A percentile compares a stretch with the other conserved stretches of the same genome.
These are phyloP conservation scores for Exophiala xenobiotica DNA, from an alignment of 2,329 filamentous ascomycete species.

Conservation along the genomic window DNA sequence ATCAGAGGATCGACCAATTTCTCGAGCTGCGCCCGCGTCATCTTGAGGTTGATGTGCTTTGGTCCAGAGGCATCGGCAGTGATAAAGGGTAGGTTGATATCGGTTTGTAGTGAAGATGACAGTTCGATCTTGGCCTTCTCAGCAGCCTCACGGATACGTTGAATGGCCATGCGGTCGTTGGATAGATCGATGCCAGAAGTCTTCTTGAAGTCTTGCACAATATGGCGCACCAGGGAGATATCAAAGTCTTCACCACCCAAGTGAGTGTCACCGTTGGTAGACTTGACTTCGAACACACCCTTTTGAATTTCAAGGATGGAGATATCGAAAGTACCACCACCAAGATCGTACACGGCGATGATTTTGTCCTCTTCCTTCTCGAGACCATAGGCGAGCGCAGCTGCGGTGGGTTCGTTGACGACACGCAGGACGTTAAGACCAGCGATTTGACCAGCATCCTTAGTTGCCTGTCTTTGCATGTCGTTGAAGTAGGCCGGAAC, in stretches of 20 bases:
- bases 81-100: slow-evolving; percentile 98
- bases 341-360: slow-evolving; percentile 95
- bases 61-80: slow-evolving; percentile 92
- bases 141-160: slow-evolving; percentile 96
- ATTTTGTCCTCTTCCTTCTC: slow-evolving; percentile 90
- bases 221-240: slow-evolving; percentile 87
- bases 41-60: slow-evolving; percentile 97
- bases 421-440: slow-evolving; percentile 96
- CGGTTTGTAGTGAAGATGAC: slow-evolving; percentile 90
- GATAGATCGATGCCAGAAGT: slow-evolving; percentile 88
- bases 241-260: slow-evolving; percentile 98
- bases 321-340: slow-evolving; percentile 99
- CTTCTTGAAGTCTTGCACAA: slow-evolving; percentile 95
- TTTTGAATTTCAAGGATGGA: slow-evolving; percentile 96
- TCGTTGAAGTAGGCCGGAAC: slow-evolving; percentile 99
- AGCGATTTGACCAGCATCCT: slow-evolving; percentile 95
- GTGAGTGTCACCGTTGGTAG: slow-evolving; percentile 97
- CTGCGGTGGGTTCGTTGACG: slow-evolving; percentile 96
- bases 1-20: slow-evolving; percentile 88
- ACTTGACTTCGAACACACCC: slow-evolving; percentile 98
- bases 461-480: slow-evolving; percentile 94
- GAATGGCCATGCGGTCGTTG: slow-evolving; percentile 93
- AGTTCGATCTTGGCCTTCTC: slow-evolving; percentile 99
- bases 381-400: slow-evolving; percentile 90
- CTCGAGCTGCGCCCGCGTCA: slow-evolving; percentile 90